Conservation (phyloP, 2,329 filamentous ascomycete genomes). For the Penicillium frequentans region DNA sequence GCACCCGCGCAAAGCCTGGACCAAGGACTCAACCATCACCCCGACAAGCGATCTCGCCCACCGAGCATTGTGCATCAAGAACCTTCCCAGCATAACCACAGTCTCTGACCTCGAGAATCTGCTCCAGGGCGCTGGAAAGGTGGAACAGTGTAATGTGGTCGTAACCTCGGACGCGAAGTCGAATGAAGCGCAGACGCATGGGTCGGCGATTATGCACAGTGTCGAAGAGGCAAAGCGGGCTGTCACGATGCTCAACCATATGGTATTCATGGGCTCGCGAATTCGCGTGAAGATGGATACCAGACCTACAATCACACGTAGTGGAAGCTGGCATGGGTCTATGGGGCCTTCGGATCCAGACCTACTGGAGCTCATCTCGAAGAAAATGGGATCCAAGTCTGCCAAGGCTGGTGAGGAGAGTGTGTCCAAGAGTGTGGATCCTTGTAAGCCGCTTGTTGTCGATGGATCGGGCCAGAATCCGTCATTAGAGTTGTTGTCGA, state of each 20-base stretch:
- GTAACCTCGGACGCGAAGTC: conserved; percentile 21
- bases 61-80: conserved; percentile 29
- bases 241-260: conserved; percentile 34
- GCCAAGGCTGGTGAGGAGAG: background rate
- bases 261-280: conserved; percentile 31
- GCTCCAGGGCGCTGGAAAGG: conserved; percentile 28
- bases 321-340: conserved; percentile 13
- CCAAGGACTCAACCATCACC: conserved; percentile 1
- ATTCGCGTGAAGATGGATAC: conserved; percentile 37
- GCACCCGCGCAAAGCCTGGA: conserved; percentile 5
- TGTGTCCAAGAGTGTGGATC: background rate
- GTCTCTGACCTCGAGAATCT: conserved; percentile 27
- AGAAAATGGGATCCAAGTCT: background rate
- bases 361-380: background rate
- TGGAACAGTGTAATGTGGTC: conserved; percentile 35
- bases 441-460: conserved; percentile 19
- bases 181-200: conserved; percentile 27
- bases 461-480: conserved; percentile 23
- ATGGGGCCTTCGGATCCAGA: conserved; percentile 4
- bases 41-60: conserved; percentile 6
- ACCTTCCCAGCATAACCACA: conserved; percentile 31
- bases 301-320: conserved; percentile 13
- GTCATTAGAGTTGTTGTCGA: conserved; percentile 17
- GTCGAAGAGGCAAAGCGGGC: conserved; percentile 39
- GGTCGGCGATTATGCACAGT: conserved; percentile 29